Conservation (phyloP, 257 asterid species). For the Rhazya stricta region DNA sequence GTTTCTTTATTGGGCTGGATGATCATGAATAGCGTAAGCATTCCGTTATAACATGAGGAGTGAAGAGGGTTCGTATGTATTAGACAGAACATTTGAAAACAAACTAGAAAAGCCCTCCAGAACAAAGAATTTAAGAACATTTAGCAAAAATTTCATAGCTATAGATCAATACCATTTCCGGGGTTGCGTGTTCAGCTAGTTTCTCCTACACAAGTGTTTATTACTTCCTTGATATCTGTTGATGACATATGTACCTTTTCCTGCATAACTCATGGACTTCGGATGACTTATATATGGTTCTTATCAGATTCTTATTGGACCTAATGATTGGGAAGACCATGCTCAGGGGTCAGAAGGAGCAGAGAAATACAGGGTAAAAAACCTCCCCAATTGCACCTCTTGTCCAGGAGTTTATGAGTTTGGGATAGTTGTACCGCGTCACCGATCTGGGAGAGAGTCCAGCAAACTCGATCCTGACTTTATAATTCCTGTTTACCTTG, state of each 20-base stretch:
- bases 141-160: background rate
- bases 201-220: background rate
- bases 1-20: background rate
- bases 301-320: constrained; percentile 66
- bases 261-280: background rate
- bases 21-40: background rate
- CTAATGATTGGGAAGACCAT: constrained; percentile 71
- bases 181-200: background rate
- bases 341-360: constrained; percentile 63
- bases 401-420: constrained; percentile 89
- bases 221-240: background rate
- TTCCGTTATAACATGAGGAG: background rate
- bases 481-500: constrained; percentile 76
- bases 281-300: constrained; percentile 13
- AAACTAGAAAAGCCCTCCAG: background rate
- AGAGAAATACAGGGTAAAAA: constrained; percentile 72
- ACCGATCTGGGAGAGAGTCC: constrained; percentile 29
- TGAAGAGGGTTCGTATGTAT: background rate
- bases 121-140: background rate
- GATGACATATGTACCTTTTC: background rate
- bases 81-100: background rate
- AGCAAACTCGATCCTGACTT: constrained; percentile 47
- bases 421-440: constrained; percentile 41
- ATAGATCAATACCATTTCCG: background rate
- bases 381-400: constrained; percentile 66